phyloP scores from a whole-genome alignment of 257 asterid species.

The Nemophila menziesii region DNA sequence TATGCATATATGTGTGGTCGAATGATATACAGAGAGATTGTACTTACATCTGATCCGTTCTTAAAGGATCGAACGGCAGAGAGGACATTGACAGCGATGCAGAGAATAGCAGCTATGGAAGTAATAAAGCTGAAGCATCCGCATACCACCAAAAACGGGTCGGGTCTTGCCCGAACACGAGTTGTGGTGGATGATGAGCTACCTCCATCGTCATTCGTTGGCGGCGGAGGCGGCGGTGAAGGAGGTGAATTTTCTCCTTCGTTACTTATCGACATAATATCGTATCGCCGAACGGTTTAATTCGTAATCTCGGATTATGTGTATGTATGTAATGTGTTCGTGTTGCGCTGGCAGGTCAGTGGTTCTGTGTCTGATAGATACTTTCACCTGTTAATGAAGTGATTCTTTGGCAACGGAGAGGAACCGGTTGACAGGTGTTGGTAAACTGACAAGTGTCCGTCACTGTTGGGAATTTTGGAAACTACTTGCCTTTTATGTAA shows the following conservation, averaged over 20 bases:
- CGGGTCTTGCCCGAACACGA: conserved; percentile 32
- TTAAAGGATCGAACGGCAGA: conserved; percentile 79
- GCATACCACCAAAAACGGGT: conserved; percentile 50
- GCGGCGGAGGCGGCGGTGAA: conserved; percentile 3
- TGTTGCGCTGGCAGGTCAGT: background rate
- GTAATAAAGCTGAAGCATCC: conserved; percentile 65
- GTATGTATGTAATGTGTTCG: no score
- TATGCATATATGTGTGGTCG: background rate
- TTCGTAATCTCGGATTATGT: background rate
- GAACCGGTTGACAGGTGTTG: conserved; percentile 1
- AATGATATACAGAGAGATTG: background rate
- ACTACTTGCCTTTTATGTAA: no score
- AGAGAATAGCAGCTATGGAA: conserved; percentile 55
- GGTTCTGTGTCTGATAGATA: conserved; percentile 1
- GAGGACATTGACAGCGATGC: conserved; percentile 71
- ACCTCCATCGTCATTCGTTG: conserved; percentile 8
- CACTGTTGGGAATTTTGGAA: no score
- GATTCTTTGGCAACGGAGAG: conserved; percentile 7
- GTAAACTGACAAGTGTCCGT: conserved; percentile 3
- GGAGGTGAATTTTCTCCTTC: conserved; percentile 11
- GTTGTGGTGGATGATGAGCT: conserved; percentile 13
- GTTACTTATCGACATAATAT: conserved; percentile 14
- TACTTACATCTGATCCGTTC: conserved; percentile 59
- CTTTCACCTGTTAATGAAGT: conserved; percentile 9
- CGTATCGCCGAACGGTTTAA: background rate